These are phyloP conservation scores for Penicillium lividum DNA, from an alignment of 495 filamentous ascomycete genomes.

Conservation along the genomic window DNA sequence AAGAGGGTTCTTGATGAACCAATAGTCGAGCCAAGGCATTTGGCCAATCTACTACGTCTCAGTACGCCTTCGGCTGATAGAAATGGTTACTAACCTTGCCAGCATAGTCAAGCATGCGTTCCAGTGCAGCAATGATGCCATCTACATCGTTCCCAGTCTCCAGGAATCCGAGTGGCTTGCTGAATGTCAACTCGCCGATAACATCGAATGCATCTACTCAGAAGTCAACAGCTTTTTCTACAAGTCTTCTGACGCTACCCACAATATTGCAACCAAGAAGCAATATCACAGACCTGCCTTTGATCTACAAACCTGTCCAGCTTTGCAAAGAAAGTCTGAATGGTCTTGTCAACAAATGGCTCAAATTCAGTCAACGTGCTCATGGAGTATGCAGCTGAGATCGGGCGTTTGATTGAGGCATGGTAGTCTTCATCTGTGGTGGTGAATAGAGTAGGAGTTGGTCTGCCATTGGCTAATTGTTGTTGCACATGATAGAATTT, in stretches of 20 bases:
- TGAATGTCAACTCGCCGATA: slow-evolving; percentile 40
- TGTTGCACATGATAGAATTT: slow-evolving; percentile 35
- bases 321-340: slow-evolving; percentile 31
- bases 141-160: slow-evolving; percentile 38
- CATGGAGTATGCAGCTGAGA: slow-evolving; percentile 42
- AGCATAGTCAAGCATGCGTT: slow-evolving; percentile 16
- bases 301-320: slow-evolving; percentile 35
- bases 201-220: slow-evolving; percentile 36
- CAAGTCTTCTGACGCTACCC: not conserved
- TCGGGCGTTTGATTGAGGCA: slow-evolving; percentile 38
- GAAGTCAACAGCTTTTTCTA: not conserved
- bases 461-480: slow-evolving; percentile 26
- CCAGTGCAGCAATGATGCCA: slow-evolving; percentile 16
- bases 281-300: slow-evolving; percentile 36
- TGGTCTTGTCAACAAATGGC: slow-evolving; percentile 38
- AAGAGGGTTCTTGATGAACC: slow-evolving; percentile 55
- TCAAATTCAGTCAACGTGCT: slow-evolving; percentile 39
- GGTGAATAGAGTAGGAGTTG: slow-evolving; percentile 35
- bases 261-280: slow-evolving; percentile 44
- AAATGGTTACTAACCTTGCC: slow-evolving; percentile 5
- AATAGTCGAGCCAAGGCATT: slow-evolving; percentile 51
- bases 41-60: slow-evolving; percentile 39
- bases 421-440: slow-evolving; percentile 44
- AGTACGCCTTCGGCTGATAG: not conserved
- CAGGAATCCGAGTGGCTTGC: slow-evolving; percentile 42